Evolutionary conservation across 345 rosid genomes (phyloP).

Genomic region (Lenwebbia sp.): DNA sequence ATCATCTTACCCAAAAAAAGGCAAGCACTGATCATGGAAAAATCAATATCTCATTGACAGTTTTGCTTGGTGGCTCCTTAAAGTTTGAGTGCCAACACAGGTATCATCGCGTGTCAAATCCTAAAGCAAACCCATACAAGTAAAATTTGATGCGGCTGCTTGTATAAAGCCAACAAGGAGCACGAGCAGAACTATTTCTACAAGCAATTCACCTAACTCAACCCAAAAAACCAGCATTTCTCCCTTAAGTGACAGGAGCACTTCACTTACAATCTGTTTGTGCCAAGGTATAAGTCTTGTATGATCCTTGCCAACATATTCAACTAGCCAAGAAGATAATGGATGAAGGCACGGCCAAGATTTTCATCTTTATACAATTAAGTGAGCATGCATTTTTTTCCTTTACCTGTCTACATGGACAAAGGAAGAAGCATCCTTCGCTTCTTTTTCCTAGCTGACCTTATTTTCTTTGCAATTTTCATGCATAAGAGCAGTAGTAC

Average conservation of each 20-base stretch:
- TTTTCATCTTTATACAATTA: not conserved
- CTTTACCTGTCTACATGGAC: constrained; percentile 45
- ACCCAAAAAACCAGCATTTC: not conserved
- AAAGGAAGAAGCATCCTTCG: constrained; percentile 98
- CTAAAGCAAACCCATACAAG: not conserved
- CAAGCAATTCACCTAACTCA: not conserved
- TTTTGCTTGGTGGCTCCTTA: not conserved
- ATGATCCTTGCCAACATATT: not conserved
- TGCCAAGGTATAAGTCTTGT: not conserved
- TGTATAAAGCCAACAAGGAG: not conserved
- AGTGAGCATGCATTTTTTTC: not conserved
- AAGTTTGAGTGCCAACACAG: not conserved
- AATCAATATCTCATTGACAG: not conserved
- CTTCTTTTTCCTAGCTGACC: constrained; percentile 74
- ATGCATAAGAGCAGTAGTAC: constrained; percentile 69
- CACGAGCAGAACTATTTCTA: not conserved
- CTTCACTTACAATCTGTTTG: not conserved
- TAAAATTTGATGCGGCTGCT: not conserved
- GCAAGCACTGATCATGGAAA: not conserved
- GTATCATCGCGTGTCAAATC: not conserved
- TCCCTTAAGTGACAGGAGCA: not conserved
- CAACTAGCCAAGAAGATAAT: not conserved
- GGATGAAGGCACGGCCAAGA: not conserved
- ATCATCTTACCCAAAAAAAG: not conserved
- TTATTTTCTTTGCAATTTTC: constrained; percentile 79